These are phyloP conservation scores for Komagataella pastoris DNA, from an alignment of 805 yeast genomes.

Conservation along the genomic window DNA sequence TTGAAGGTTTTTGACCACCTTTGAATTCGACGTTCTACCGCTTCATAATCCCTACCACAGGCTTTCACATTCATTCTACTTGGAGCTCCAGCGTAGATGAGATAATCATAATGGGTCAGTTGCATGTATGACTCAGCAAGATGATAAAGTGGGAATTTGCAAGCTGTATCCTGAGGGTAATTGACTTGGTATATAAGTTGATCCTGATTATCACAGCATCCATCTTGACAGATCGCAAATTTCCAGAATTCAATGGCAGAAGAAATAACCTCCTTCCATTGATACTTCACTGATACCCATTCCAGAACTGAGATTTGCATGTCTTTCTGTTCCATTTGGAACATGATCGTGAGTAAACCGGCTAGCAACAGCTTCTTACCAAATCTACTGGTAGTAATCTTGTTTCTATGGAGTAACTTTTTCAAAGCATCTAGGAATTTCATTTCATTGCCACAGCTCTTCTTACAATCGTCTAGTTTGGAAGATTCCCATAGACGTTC, in stretches of 20 bases:
- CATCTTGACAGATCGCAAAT: slow-evolving; percentile 17
- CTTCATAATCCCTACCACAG: slow-evolving; percentile 33
- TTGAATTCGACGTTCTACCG: slow-evolving; percentile 29
- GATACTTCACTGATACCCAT: slow-evolving; percentile 17
- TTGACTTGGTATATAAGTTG: background rate
- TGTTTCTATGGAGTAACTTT: slow-evolving; percentile 29
- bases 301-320: slow-evolving; percentile 32
- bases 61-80: slow-evolving; percentile 55
- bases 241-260: slow-evolving; percentile 57
- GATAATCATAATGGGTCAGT: slow-evolving; percentile 59
- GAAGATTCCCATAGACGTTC: slow-evolving; percentile 1
- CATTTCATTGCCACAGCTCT: background rate
- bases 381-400: slow-evolving; percentile 31
- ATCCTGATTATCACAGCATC: slow-evolving; percentile 5
- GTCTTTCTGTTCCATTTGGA: slow-evolving; percentile 46
- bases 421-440: slow-evolving; percentile 15
- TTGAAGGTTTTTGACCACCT: slow-evolving; percentile 30
- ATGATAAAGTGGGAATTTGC: slow-evolving; percentile 53
- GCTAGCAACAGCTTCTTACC: slow-evolving; percentile 49
- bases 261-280: slow-evolving; percentile 54
- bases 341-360: slow-evolving; percentile 47
- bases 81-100: slow-evolving; percentile 68
- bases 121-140: slow-evolving; percentile 52
- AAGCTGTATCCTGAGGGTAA: slow-evolving; percentile 20
- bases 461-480: background rate